A percentile compares a stretch with the other conserved stretches of the same genome.
Evolutionary conservation across 495 filamentous ascomycete genomes (phyloP).

Genomic region (Penicillium maclennaniae): DNA sequence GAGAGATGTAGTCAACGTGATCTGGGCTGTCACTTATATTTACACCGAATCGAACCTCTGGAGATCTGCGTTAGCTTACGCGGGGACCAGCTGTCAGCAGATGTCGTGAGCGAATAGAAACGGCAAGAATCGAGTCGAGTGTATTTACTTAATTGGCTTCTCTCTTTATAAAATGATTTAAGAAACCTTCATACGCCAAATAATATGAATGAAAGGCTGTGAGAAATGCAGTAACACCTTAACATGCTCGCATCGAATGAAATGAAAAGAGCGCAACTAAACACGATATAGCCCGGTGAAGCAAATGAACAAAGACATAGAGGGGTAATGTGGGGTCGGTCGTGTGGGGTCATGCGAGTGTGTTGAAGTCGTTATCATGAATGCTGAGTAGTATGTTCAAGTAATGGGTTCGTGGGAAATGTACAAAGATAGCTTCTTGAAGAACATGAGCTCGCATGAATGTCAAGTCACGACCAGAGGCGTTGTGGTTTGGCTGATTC

Average conservation of each 20-base stretch:
- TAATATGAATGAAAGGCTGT: not conserved
- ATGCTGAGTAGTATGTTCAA: not conserved
- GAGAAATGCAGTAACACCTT: not conserved
- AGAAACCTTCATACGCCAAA: not conserved
- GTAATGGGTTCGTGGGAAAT: not conserved
- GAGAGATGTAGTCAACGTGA: too few species aligned
- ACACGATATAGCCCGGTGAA: not conserved
- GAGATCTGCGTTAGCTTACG: too few species aligned
- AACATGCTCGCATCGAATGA: too few species aligned
- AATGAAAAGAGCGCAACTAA: not conserved
- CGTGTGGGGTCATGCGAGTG: not conserved
- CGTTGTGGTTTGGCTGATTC: not conserved
- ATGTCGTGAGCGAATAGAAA: not conserved
- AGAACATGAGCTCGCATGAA: not conserved
- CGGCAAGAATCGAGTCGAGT: not conserved
- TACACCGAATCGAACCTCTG: too few species aligned
- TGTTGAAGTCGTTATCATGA: conserved; percentile 4
- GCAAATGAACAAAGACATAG: not conserved
- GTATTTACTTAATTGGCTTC: not conserved
- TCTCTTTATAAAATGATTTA: not conserved
- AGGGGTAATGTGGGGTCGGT: not conserved
- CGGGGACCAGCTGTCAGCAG: too few species aligned
- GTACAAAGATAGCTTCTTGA: not conserved
- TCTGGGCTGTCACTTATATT: too few species aligned
- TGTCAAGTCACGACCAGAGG: not conserved